Evolutionary conservation across 371 early-diverging fungal genomes (phyloP), one percentile per base, ranked within the genome.

Genomic region (Rozella allomycis): DNA sequence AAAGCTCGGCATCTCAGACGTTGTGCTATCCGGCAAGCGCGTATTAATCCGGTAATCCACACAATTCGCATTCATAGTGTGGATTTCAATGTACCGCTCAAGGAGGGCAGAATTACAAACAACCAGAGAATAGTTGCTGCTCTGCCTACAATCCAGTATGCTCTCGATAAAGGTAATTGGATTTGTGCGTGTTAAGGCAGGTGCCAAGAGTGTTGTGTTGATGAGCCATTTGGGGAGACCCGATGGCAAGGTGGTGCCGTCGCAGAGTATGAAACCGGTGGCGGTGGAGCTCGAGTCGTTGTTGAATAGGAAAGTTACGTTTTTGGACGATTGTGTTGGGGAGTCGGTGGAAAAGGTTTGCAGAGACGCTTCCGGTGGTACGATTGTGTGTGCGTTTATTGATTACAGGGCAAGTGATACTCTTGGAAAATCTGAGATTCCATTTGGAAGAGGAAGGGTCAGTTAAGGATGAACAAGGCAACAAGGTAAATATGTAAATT

Each of bases 141-240:
- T 27, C 54, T 96, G 33, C 90, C 93, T 26, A 94, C 93, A 27
- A 81, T 98, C 61, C 58, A 85, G 47, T 70, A 84, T 48, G 82
- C 80, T 23, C 54, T 93, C 34, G 71, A 81, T 7, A 51, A 79
- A 17, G 81, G 74, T 67, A 53, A 34, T 46, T 20, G 17, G 14
- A n/a, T n/a, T n/a, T n/a, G n/a, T n/a, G n/a, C n/a, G n/a, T 6
- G 23, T 4, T 18, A 20, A 12, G 2, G 8, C 39, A 64, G 77
- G 80, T 30, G 86, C 87, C 21, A 51, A 72, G 31, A 61, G 79
- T 38, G 82, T 98, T 26, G 72, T 96, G 32, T 69, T 98, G 42
- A 90, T 87, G 82, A 75, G 76, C 55, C 98, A 98, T 64, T 67
- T 97, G 39, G 98, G 97, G 39, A 82, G 98, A 43, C 98, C 98